Evolutionary conservation across 345 rosid genomes (phyloP).

Genomic region (Ricinus communis): DNA sequence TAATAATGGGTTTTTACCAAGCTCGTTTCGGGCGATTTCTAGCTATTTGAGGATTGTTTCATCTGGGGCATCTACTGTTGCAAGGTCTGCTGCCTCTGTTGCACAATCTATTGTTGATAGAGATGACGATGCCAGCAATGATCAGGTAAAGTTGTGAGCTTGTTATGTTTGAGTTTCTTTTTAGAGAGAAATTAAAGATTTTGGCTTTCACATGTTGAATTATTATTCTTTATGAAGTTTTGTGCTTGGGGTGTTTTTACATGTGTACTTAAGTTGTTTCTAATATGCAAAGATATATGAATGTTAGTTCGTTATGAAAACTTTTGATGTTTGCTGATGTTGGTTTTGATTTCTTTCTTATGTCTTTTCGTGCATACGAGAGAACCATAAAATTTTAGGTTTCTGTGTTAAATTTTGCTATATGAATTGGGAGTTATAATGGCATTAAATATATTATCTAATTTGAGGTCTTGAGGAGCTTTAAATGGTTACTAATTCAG

Average conservation of each 20-base stretch:
- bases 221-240: neutral
- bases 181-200: neutral
- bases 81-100: constrained; percentile 75
- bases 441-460: too few species aligned
- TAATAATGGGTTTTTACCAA: constrained; percentile 51
- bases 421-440: neutral
- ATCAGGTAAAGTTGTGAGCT: constrained; percentile 50
- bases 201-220: neutral
- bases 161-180: neutral
- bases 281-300: neutral
- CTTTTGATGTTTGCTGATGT: neutral
- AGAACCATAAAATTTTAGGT: neutral
- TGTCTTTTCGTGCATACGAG: neutral
- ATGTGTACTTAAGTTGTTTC: neutral
- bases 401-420: neutral
- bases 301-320: neutral
- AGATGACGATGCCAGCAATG: constrained; percentile 54
- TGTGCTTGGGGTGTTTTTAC: neutral
- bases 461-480: too few species aligned
- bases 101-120: constrained; percentile 78
- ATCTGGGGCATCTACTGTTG: constrained; percentile 88
- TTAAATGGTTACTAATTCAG: too few species aligned
- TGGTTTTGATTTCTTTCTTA: neutral
- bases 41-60: constrained; percentile 76
- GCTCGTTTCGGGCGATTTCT: constrained; percentile 75